Evolutionary conservation across 2,329 filamentous ascomycete genomes (phyloP).

Genomic region (Cercospora sojina): DNA sequence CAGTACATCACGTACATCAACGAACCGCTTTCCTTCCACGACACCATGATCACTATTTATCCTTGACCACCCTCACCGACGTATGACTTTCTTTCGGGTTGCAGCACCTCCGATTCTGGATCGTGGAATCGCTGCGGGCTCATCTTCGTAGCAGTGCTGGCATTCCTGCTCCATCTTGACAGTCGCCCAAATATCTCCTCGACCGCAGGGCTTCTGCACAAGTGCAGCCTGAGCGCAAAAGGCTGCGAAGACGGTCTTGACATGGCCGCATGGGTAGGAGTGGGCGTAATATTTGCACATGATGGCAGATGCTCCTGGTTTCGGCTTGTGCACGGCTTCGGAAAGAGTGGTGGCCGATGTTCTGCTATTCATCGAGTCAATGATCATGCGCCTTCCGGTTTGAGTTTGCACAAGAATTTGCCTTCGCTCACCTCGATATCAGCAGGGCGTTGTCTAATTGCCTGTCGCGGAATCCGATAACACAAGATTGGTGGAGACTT

Average conservation of each 20-base stretch:
- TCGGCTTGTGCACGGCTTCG: background rate
- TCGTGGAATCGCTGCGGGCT: constrained; percentile 21
- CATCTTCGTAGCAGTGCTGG: constrained; percentile 30
- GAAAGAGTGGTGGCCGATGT: background rate
- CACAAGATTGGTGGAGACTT: background rate
- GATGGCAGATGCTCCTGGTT: background rate
- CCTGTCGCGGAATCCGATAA: background rate
- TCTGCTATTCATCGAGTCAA: background rate
- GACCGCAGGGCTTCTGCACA: constrained; percentile 36
- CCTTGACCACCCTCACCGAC: constrained; percentile 12
- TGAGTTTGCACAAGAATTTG: background rate
- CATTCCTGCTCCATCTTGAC: constrained; percentile 40
- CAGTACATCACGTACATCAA: background rate
- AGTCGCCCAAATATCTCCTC: constrained; percentile 40
- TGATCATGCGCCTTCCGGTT: background rate
- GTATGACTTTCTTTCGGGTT: constrained; percentile 22
- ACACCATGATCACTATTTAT: background rate
- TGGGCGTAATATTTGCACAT: constrained; percentile 53
- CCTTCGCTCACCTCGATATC: background rate
- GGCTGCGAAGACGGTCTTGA: constrained; percentile 41
- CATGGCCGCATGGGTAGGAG: constrained; percentile 48
- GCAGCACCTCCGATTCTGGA: constrained; percentile 18
- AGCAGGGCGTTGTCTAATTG: background rate
- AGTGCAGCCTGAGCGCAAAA: constrained; percentile 38
- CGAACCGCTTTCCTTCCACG: background rate